Conservation (phyloP, 2,329 filamentous ascomycete genomes). For the Ceratocystis destructans region DNA sequence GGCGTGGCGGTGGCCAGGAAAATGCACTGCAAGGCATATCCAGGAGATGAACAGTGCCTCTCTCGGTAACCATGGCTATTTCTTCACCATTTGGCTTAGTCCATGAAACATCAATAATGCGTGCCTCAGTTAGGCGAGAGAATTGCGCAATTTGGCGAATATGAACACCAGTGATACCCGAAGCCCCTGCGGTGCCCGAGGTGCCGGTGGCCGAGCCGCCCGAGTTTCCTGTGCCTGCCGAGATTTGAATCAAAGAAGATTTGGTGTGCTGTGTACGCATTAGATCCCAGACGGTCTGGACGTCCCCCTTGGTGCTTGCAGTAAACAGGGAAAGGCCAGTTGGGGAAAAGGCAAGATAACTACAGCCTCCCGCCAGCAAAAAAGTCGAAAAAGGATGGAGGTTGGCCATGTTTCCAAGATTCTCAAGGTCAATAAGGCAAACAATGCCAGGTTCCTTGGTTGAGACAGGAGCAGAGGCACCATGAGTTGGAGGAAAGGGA, state of each 20-base stretch:
- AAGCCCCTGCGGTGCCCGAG: constrained; percentile 31
- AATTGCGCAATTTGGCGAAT: constrained; percentile 82
- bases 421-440: constrained; percentile 58
- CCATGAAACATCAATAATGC: constrained; percentile 85
- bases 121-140: constrained; percentile 79
- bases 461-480: constrained; percentile 41
- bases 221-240: constrained; percentile 31
- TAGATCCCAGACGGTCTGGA: constrained; percentile 70
- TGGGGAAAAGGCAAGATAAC: constrained; percentile 66
- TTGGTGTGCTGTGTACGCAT: constrained; percentile 51
- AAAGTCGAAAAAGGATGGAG: constrained; percentile 58
- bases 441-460: constrained; percentile 58
- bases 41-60: constrained; percentile 87
- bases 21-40: constrained; percentile 73
- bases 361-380: constrained; percentile 57
- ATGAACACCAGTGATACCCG: constrained; percentile 33
- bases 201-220: neutral
- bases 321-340: constrained; percentile 62
- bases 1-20: constrained; percentile 67
- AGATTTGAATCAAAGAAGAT: constrained; percentile 42
- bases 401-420: constrained; percentile 37
- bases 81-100: constrained; percentile 66
- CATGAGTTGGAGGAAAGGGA: constrained; percentile 66
- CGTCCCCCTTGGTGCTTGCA: constrained; percentile 70
- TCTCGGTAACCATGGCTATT: constrained; percentile 78